These are phyloP conservation scores for Hevea brasiliensis DNA, from an alignment of 345 rosid genomes.

Conservation along the genomic window DNA sequence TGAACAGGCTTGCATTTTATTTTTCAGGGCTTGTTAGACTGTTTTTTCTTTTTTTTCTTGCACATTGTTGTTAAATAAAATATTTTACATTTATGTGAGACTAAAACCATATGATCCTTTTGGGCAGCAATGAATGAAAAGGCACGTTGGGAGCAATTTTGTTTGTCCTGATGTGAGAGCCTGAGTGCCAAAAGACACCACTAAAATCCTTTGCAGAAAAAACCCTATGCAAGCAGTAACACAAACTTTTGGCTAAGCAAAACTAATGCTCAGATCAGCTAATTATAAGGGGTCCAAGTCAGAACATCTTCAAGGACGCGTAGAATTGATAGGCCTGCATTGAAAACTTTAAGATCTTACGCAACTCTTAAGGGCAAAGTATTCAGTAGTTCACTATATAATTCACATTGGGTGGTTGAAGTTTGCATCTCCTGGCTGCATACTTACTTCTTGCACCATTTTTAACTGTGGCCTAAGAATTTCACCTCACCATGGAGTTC, in stretches of 20 bases:
- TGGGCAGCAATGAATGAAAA: background rate
- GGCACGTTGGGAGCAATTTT: background rate
- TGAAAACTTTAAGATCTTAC: background rate
- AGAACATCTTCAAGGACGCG: background rate
- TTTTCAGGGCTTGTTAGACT: background rate
- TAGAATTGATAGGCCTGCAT: background rate
- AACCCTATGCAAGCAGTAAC: background rate
- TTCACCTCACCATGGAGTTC: background rate
- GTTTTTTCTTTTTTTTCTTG: too few relatives aligned
- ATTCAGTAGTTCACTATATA: background rate
- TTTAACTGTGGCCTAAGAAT: too few relatives aligned
- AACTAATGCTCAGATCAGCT: too few relatives aligned
- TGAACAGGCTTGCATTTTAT: background rate
- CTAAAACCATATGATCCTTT: too few relatives aligned
- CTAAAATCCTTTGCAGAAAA: background rate
- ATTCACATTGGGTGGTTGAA: background rate
- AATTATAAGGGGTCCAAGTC: background rate
- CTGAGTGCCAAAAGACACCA: background rate
- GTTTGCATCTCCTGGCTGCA: background rate
- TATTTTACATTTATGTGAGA: background rate
- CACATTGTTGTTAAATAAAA: background rate
- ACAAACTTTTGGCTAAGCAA: background rate
- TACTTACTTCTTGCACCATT: background rate
- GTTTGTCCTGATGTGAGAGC: background rate
- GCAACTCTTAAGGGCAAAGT: background rate